Percentiles rank a stretch among this genome's conserved stretches.
Evolutionary conservation across 495 filamentous ascomycete species (phyloP).

Genomic region (Letharia lupina): DNA sequence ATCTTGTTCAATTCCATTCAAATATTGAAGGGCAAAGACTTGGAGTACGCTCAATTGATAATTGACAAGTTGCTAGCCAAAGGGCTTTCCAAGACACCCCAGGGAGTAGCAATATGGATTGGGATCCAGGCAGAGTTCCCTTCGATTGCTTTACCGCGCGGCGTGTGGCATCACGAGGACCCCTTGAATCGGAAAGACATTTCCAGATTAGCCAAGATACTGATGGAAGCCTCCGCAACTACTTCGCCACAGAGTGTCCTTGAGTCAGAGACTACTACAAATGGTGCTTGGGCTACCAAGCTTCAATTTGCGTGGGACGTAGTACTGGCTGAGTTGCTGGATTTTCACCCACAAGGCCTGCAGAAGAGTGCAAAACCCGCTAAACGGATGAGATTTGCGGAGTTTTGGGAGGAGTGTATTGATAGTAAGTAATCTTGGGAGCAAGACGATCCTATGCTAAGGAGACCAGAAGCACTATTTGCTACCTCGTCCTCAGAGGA

Average conservation of each 20-base stretch:
- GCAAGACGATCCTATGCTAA: slow-evolving; percentile 11
- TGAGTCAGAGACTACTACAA: slow-evolving; percentile 36
- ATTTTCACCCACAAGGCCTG: slow-evolving; percentile 23
- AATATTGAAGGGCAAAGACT: slow-evolving; percentile 35
- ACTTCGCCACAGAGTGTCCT: slow-evolving; percentile 39
- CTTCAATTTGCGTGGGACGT: slow-evolving; percentile 84
- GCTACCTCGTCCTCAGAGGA: slow-evolving; percentile 69
- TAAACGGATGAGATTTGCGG: slow-evolving; percentile 47
- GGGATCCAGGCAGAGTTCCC: slow-evolving; percentile 55
- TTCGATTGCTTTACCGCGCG: slow-evolving; percentile 50
- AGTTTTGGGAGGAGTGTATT: slow-evolving; percentile 84
- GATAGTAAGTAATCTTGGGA: slow-evolving; percentile 53
- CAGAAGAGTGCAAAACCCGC: slow-evolving; percentile 27
- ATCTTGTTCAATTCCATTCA: slow-evolving; percentile 47
- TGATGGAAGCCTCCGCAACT: slow-evolving; percentile 64
- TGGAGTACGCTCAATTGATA: slow-evolving; percentile 47
- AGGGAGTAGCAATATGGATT: slow-evolving; percentile 87
- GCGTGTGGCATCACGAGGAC: slow-evolving; percentile 65
- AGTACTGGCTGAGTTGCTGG: slow-evolving; percentile 46
- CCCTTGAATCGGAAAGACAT: slow-evolving; percentile 61
- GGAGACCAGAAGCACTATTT: slow-evolving; percentile 62
- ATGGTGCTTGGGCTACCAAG: slow-evolving; percentile 66
- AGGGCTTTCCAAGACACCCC: slow-evolving; percentile 64
- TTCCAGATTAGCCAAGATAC: slow-evolving; percentile 54
- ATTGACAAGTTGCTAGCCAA: slow-evolving; percentile 53